Evolutionary conservation across 352 stramenopile genomes (phyloP).

Genomic region (Globisporangium paroecandrum): DNA sequence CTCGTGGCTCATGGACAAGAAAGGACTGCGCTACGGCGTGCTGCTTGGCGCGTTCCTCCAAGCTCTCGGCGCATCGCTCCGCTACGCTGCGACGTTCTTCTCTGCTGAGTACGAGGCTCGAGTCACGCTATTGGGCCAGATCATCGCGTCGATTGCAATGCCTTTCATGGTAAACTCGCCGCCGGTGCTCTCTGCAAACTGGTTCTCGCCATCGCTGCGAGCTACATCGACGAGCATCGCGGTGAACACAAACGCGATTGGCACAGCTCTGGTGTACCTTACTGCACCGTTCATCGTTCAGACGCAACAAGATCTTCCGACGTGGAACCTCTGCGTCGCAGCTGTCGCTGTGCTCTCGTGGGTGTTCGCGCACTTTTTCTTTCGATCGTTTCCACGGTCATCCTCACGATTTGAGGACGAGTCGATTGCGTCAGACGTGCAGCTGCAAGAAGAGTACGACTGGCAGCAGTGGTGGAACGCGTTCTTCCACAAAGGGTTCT

Average conservation of each 20-base stretch:
- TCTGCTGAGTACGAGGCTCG: conserved; percentile 24
- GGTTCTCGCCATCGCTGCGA: conserved; percentile 59
- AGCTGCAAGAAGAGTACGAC: conserved; percentile 62
- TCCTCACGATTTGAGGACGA: conserved; percentile 21
- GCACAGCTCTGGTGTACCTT: conserved; percentile 58
- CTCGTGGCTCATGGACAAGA: too few species aligned
- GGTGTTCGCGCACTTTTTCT: conserved; percentile 24
- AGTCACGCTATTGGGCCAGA: conserved; percentile 50
- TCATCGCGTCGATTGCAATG: conserved; percentile 60
- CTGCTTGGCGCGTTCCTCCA: too few species aligned
- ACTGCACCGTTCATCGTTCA: conserved; percentile 43
- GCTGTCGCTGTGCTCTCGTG: conserved; percentile 24
- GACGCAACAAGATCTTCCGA: conserved; percentile 23
- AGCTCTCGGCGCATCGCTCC: conserved; percentile 13
- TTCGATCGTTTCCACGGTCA: conserved; percentile 39
- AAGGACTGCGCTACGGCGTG: too few species aligned
- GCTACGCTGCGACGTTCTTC: conserved; percentile 37
- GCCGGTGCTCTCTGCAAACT: conserved; percentile 64
- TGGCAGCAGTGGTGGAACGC: conserved; percentile 62
- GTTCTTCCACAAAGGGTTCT: conserved; percentile 61
- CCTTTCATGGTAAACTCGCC: conserved; percentile 81
- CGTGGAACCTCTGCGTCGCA: conserved; percentile 45
- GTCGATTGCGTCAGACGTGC: conserved; percentile 44
- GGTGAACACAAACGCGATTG: conserved; percentile 70
- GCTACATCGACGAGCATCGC: conserved; percentile 63